Conservation (phyloP, 805 yeast genomes). For the Candida boleticola region DNA sequence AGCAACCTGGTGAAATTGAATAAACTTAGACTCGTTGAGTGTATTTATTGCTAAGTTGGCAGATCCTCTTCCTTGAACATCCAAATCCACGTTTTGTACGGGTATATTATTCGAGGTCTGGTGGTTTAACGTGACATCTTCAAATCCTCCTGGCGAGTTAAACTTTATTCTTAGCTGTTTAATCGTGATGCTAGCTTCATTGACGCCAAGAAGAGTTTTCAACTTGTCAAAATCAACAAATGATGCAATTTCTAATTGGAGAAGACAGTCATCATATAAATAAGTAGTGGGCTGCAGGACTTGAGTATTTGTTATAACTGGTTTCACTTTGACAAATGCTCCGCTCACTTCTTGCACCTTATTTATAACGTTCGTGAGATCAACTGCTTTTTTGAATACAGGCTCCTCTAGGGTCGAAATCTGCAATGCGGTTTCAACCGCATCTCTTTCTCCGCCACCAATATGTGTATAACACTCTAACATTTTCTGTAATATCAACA, state of each 20-base stretch:
- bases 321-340: constrained; percentile 14
- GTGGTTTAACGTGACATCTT: neutral
- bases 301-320: constrained; percentile 14
- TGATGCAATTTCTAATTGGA: constrained; percentile 19
- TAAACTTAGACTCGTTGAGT: constrained; percentile 5
- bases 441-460: constrained; percentile 14
- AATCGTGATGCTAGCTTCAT: no score
- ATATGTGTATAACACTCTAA: constrained; percentile 34
- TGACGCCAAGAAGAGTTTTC: no score
- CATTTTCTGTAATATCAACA: constrained; percentile 32
- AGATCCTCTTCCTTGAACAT: neutral
- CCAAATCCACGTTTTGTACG: neutral
- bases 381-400: neutral
- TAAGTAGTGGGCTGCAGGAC: constrained; percentile 9
- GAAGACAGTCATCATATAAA: constrained; percentile 16
- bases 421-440: constrained; percentile 2
- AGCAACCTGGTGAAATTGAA: constrained; percentile 21
- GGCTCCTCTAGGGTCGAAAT: neutral
- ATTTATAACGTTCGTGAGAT: constrained; percentile 2
- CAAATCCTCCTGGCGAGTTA: constrained; percentile 1
- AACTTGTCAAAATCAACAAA: constrained; percentile 8
- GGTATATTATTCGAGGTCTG: neutral
- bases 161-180: no score
- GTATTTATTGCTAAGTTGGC: neutral
- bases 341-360: constrained; percentile 2